Evolutionary conservation across 495 filamentous ascomycete genomes (phyloP).

Genomic region (Tuber indicum): DNA sequence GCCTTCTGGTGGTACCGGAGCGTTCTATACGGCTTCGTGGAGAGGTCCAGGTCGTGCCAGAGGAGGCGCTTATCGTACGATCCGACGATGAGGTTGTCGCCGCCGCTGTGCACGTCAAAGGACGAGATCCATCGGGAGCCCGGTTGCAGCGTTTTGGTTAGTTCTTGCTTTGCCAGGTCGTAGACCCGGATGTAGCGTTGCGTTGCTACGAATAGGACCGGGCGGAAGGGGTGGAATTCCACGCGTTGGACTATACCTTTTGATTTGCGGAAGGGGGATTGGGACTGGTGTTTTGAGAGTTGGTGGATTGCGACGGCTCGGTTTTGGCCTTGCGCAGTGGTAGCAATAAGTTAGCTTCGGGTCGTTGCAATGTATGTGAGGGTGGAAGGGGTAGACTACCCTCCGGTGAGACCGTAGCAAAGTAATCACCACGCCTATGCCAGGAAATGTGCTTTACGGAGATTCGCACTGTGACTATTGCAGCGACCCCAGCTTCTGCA

Average conservation of each 20-base stretch:
- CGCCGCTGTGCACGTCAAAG: slow-evolving; percentile 85
- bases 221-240: slow-evolving; percentile 87
- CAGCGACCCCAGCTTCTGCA: slow-evolving; percentile 67
- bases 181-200: slow-evolving; percentile 86
- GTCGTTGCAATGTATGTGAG: not conserved
- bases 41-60: slow-evolving; percentile 96
- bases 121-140: slow-evolving; percentile 92
- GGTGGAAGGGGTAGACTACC: slow-evolving; percentile 4
- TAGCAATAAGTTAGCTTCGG: slow-evolving; percentile 1
- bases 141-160: slow-evolving; percentile 84
- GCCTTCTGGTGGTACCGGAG: slow-evolving; percentile 88
- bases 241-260: slow-evolving; percentile 79
- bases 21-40: slow-evolving; percentile 84
- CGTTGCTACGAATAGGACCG: slow-evolving; percentile 92
- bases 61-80: slow-evolving; percentile 89
- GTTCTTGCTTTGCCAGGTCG: slow-evolving; percentile 79
- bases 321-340: slow-evolving; percentile 50
- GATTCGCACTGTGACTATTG: slow-evolving; percentile 70
- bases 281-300: slow-evolving; percentile 85
- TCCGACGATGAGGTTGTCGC: slow-evolving; percentile 87
- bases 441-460: slow-evolving; percentile 84
- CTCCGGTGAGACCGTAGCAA: slow-evolving; percentile 78
- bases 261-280: slow-evolving; percentile 86
- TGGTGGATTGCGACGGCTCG: slow-evolving; percentile 93
- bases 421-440: slow-evolving; percentile 92